phyloP scores from a whole-genome alignment of 352 stramenopile species.

The Pythium phragmiticola region DNA sequence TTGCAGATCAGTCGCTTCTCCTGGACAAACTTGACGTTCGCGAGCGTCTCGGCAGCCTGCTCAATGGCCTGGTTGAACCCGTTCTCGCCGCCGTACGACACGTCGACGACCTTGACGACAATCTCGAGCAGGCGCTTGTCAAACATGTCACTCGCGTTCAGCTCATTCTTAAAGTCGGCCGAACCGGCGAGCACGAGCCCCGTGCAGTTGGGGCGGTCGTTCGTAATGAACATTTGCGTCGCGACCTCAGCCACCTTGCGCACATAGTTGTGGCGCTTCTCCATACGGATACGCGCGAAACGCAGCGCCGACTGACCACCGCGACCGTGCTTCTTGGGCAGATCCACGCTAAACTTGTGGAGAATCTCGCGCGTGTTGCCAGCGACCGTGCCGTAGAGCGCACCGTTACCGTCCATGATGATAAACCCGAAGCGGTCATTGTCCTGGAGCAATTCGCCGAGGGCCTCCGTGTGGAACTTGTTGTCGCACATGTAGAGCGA shows the following conservation, averaged over 20 bases:
- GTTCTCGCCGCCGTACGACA: slow-evolving; percentile 99
- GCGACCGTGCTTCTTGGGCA: slow-evolving; percentile 99
- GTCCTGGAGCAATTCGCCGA: slow-evolving; percentile 98
- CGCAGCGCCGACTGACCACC: slow-evolving; percentile 99
- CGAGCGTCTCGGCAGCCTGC: slow-evolving; percentile 95
- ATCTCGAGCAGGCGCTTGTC: slow-evolving; percentile 94
- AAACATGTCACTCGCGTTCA: slow-evolving; percentile 96
- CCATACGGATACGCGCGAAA: slow-evolving; percentile 99
- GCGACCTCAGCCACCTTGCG: slow-evolving; percentile 98
- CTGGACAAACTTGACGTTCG: slow-evolving; percentile 99
- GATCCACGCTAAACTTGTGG: slow-evolving; percentile 96
- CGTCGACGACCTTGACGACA: slow-evolving; percentile 99
- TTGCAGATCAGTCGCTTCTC: slow-evolving; percentile 99
- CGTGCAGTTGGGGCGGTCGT: slow-evolving; percentile 97
- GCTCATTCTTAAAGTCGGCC: slow-evolving; percentile 99
- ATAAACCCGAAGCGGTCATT: slow-evolving; percentile 99
- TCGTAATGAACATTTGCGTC: slow-evolving; percentile 98
- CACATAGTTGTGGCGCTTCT: slow-evolving; percentile 99
- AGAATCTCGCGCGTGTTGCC: slow-evolving; percentile 92
- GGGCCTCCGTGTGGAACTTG: slow-evolving; percentile 99
- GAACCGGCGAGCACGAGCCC: slow-evolving; percentile 98
- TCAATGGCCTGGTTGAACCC: slow-evolving; percentile 99
- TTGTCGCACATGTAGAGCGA: slow-evolving; percentile 99
- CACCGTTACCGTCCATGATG: slow-evolving; percentile 99
- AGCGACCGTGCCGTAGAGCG: slow-evolving; percentile 96